Evolutionary conservation across 2,329 filamentous ascomycete species (phyloP).

Genomic region (Penicillium crustosum): DNA sequence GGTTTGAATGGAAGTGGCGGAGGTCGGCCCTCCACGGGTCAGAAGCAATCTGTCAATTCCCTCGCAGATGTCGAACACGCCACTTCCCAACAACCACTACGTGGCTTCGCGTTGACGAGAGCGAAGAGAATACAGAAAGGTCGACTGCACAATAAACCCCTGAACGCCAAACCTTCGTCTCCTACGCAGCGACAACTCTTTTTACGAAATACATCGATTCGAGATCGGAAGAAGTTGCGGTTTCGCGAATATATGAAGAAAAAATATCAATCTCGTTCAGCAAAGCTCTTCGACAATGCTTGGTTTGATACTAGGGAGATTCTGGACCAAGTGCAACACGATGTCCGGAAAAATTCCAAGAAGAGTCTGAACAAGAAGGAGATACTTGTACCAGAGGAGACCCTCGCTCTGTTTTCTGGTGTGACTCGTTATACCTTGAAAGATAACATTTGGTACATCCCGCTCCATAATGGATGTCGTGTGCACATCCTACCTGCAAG

Average conservation of each 20-base stretch:
- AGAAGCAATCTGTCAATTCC: background rate
- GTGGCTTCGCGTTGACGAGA: background rate
- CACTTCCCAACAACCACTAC: background rate
- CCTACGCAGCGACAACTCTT: background rate
- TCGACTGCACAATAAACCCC: background rate
- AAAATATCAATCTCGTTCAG: background rate
- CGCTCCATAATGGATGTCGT: conserved; percentile 38
- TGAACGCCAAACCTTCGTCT: background rate
- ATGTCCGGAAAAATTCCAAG: conserved; percentile 14
- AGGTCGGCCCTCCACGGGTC: background rate
- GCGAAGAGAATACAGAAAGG: conserved; percentile 5
- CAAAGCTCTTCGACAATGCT: conserved; percentile 6
- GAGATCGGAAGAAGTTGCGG: conserved; percentile 30
- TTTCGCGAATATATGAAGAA: conserved; percentile 22
- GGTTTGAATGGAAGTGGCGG: background rate
- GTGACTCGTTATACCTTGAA: conserved; percentile 27
- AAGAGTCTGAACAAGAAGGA: conserved; percentile 27
- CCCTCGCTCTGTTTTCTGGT: conserved; percentile 36
- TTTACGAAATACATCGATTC: conserved; percentile 19
- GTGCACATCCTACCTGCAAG: conserved; percentile 37
- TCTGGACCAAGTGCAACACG: conserved; percentile 26
- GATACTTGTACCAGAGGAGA: conserved; percentile 38
- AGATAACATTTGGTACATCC: conserved; percentile 42
- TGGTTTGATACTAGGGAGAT: conserved; percentile 31
- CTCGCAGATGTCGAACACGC: background rate